phyloP scores from a whole-genome alignment of 2,329 filamentous ascomycete species.

The Penicillium sp. region DNA sequence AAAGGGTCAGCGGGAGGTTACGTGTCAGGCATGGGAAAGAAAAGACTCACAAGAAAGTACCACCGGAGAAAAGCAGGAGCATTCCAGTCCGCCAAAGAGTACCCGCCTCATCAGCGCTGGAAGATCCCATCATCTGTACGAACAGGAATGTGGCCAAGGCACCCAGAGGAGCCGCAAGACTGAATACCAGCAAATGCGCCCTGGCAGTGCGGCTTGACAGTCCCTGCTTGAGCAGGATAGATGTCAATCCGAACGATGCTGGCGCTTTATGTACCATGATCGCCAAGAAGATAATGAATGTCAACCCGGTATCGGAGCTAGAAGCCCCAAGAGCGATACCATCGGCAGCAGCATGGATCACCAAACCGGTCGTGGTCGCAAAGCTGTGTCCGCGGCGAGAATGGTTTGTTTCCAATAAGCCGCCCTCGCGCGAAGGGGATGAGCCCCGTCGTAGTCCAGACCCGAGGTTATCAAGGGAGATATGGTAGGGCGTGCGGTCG shows the following conservation, averaged over 20 bases:
- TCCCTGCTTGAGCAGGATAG: slow-evolving; percentile 85
- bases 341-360: slow-evolving; percentile 93
- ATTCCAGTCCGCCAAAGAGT: slow-evolving; percentile 90
- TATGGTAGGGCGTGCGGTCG: slow-evolving; percentile 73
- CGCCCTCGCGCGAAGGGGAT: slow-evolving; percentile 42
- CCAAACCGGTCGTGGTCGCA: slow-evolving; percentile 88
- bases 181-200: slow-evolving; percentile 86
- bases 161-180: slow-evolving; percentile 82
- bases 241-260: slow-evolving; percentile 91
- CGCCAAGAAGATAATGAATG: slow-evolving; percentile 89
- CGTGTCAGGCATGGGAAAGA: background rate
- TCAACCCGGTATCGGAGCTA: slow-evolving; percentile 74
- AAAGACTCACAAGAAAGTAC: slow-evolving; percentile 81
- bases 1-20: slow-evolving; percentile 14
- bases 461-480: slow-evolving; percentile 81
- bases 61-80: slow-evolving; percentile 89
- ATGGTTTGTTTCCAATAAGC: slow-evolving; percentile 34
- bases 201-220: slow-evolving; percentile 82
- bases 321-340: slow-evolving; percentile 95
- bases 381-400: slow-evolving; percentile 55
- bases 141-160: slow-evolving; percentile 81
- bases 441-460: slow-evolving; percentile 51
- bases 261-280: slow-evolving; percentile 98
- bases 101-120: slow-evolving; percentile 54
- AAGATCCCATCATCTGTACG: slow-evolving; percentile 67